These are phyloP conservation scores for Phoma sp. DNA, from an alignment of 2,329 filamentous ascomycete species.

Conservation along the genomic window DNA sequence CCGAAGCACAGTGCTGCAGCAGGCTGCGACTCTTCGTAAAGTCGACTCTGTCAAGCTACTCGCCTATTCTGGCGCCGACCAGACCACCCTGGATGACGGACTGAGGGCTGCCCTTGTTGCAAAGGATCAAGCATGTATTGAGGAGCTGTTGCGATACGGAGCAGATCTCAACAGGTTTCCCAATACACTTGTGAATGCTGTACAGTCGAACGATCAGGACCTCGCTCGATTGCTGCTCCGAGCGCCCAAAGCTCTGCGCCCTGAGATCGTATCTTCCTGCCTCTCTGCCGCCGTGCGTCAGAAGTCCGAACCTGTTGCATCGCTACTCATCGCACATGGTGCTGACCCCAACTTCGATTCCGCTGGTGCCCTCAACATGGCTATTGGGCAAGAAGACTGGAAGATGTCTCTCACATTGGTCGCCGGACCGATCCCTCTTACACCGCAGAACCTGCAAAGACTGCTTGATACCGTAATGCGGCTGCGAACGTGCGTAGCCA, in stretches of 20 bases:
- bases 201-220: constrained; percentile 40
- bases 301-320: constrained; percentile 35
- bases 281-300: constrained; percentile 42
- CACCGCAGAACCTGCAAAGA: constrained; percentile 32
- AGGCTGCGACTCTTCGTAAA: constrained; percentile 40
- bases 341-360: constrained; percentile 46
- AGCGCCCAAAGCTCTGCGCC: constrained; percentile 40
- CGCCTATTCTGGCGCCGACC: constrained; percentile 44
- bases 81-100: constrained; percentile 43
- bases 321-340: constrained; percentile 41
- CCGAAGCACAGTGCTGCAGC: constrained; percentile 46
- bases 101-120: constrained; percentile 41
- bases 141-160: constrained; percentile 44
- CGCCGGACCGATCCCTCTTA: constrained; percentile 35
- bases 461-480: constrained; percentile 40
- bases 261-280: constrained; percentile 42
- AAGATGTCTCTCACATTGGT: constrained; percentile 37
- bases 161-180: constrained; percentile 43
- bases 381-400: constrained; percentile 41
- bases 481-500: constrained; percentile 34
- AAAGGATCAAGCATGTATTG: constrained; percentile 42
- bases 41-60: constrained; percentile 41
- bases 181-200: constrained; percentile 39
- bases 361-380: constrained; percentile 40
- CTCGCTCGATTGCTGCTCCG: constrained; percentile 39